Percentiles rank a stretch among this genome's conserved stretches.
Conservation (phyloP, 331 rosid species). For the Dryas integrifolia region DNA sequence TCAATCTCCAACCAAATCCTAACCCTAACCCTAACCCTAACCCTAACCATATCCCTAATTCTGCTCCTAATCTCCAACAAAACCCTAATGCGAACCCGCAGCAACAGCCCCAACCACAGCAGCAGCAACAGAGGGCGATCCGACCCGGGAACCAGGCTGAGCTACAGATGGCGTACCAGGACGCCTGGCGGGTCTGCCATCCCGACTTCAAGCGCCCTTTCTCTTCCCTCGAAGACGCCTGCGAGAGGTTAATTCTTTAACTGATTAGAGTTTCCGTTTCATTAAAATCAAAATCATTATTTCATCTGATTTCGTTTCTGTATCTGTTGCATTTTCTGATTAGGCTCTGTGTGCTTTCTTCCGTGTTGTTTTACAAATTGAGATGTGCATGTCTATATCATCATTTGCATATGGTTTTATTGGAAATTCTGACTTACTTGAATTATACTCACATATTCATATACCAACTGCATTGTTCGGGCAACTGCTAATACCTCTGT, state of each 20-base stretch:
- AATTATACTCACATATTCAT: background rate
- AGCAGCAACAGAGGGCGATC: slow-evolving; percentile 51
- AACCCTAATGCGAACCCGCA: slow-evolving; percentile 52
- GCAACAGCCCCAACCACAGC: slow-evolving; percentile 33
- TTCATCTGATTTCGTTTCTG: background rate
- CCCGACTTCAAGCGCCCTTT: slow-evolving; percentile 92
- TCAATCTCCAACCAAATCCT: slow-evolving; percentile 54
- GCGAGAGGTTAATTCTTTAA: slow-evolving; percentile 56
- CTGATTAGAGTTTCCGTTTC: background rate
- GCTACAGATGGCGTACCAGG: slow-evolving; percentile 96
- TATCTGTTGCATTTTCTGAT: background rate
- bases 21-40: slow-evolving; percentile 24
- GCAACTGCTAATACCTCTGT: background rate
- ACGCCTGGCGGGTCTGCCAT: slow-evolving; percentile 90
- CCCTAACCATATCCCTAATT: slow-evolving; percentile 35
- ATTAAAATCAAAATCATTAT: background rate
- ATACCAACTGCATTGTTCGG: background rate
- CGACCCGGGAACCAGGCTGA: slow-evolving; percentile 78
- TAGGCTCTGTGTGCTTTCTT: background rate
- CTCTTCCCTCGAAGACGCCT: slow-evolving; percentile 85
- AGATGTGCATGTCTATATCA: background rate
- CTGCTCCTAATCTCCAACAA: slow-evolving; percentile 40
- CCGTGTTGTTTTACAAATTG: background rate
- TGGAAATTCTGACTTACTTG: background rate
- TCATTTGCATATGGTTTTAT: background rate